phyloP scores from a whole-genome alignment of 2,329 filamentous ascomycete species.

The Xylaria sp. region DNA sequence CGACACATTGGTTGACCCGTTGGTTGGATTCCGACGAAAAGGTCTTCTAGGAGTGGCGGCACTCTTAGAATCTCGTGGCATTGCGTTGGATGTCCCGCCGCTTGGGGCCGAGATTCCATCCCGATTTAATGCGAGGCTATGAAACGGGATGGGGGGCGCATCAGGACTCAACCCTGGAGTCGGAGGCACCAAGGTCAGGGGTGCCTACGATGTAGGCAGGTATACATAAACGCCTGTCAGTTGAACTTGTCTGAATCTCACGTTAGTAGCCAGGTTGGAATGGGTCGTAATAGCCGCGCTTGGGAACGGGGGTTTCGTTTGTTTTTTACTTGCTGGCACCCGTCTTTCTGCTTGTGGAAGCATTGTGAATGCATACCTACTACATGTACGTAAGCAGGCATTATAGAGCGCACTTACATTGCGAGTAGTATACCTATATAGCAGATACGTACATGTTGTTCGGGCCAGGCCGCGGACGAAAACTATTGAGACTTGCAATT shows the following conservation, averaged over 20 bases:
- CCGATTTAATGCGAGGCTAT: slow-evolving; percentile 10
- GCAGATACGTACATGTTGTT: background rate
- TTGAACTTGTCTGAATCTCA: slow-evolving; percentile 10
- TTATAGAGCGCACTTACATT: background rate
- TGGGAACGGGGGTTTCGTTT: slow-evolving; percentile 8
- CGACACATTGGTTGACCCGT: too few relatives aligned
- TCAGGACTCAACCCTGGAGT: too few relatives aligned
- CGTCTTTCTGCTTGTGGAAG: slow-evolving; percentile 10
- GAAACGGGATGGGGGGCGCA: background rate
- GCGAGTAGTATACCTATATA: too few relatives aligned
- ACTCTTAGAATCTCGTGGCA: slow-evolving; percentile 1
- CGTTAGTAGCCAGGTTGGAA: slow-evolving; percentile 11
- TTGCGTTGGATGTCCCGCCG: slow-evolving; percentile 3
- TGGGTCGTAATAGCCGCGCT: slow-evolving; percentile 8
- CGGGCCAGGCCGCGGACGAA: slow-evolving; percentile 10
- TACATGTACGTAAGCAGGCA: slow-evolving; percentile 28
- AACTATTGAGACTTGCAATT: slow-evolving; percentile 13
- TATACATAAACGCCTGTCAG: slow-evolving; percentile 1
- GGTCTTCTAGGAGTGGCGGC: background rate
- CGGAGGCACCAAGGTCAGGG: too few relatives aligned
- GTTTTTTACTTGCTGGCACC: slow-evolving; percentile 1
- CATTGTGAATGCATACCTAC: slow-evolving; percentile 11
- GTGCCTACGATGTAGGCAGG: background rate
- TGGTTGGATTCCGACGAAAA: background rate
- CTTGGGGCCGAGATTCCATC: slow-evolving; percentile 12